Conservation (phyloP, 352 stramenopile genomes). For the Globisporangium abappressorium region DNA sequence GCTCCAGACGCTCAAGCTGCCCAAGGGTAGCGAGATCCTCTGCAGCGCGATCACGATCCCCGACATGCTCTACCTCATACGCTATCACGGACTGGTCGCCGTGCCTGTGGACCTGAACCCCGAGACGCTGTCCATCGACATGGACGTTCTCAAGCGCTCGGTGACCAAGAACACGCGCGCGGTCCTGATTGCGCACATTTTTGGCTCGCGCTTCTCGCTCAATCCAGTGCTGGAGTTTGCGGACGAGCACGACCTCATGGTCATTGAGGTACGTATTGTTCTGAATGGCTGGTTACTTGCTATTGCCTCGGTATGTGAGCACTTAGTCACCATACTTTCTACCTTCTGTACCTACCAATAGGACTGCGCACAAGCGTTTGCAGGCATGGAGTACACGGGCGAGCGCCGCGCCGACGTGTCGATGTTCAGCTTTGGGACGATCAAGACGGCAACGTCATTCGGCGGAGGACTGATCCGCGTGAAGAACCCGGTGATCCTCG, state of each 20-base stretch:
- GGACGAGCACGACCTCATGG: conserved; percentile 42
- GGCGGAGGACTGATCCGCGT: conserved; percentile 67
- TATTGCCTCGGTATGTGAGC: neutral
- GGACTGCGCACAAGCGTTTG: conserved; percentile 79
- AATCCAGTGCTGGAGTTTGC: conserved; percentile 52
- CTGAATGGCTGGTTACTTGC: too few species aligned
- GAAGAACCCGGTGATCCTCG: conserved; percentile 44
- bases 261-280: conserved; percentile 46
- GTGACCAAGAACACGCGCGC: conserved; percentile 63
- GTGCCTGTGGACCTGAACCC: conserved; percentile 70
- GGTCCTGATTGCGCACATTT: conserved; percentile 81
- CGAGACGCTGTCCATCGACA: conserved; percentile 58
- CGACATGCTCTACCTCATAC: conserved; percentile 81
- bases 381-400: conserved; percentile 60
- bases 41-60: conserved; percentile 84
- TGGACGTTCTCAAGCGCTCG: conserved; percentile 37
- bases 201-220: conserved; percentile 63
- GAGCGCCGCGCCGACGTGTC: conserved; percentile 62
- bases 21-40: conserved; percentile 61
- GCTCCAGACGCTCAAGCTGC: conserved; percentile 72
- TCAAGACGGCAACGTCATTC: conserved; percentile 84
- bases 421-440: conserved; percentile 88
- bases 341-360: conserved; percentile 1
- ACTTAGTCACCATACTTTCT: neutral
- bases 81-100: conserved; percentile 70